Percentiles rank a stretch among this genome's conserved stretches.
Conservation (phyloP, 2,329 filamentous ascomycete species). For the Aspergillus aculeatinus region DNA sequence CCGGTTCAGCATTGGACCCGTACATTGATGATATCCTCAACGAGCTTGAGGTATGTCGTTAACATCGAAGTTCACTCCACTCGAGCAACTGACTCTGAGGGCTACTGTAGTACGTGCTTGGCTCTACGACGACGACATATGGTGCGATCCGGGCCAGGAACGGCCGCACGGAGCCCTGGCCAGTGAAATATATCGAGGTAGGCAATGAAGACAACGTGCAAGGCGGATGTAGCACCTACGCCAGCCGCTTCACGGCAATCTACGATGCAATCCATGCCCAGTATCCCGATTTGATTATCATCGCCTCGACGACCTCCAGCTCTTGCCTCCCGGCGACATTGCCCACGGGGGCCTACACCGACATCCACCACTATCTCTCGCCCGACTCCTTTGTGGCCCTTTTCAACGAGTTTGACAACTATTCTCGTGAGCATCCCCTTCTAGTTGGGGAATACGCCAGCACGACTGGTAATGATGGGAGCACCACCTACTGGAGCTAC, state of each 20-base stretch:
- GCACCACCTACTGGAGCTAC: not conserved
- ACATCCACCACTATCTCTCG: not conserved
- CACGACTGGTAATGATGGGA: not conserved
- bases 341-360: not conserved
- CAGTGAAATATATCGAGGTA: slow-evolving; percentile 62
- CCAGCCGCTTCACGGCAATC: slow-evolving; percentile 59
- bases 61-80: not conserved
- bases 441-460: not conserved
- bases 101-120: slow-evolving; percentile 8
- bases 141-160: slow-evolving; percentile 56
- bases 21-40: slow-evolving; percentile 38
- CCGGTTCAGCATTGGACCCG: slow-evolving; percentile 37
- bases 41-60: slow-evolving; percentile 29
- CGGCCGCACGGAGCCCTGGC: slow-evolving; percentile 62
- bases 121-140: slow-evolving; percentile 29
- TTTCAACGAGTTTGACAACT: not conserved
- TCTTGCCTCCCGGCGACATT: not conserved
- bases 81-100: not conserved
- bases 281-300: slow-evolving; percentile 57
- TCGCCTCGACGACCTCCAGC: slow-evolving; percentile 29
- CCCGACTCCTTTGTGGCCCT: not conserved
- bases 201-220: slow-evolving; percentile 68
- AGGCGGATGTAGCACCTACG: slow-evolving; percentile 51
- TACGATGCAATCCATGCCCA: slow-evolving; percentile 58
- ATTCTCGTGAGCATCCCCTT: not conserved